Percentiles rank a stretch among this genome's conserved stretches.
phyloP scores from a whole-genome alignment of 441 rosid genomes.

The Erodium trifolium region DNA sequence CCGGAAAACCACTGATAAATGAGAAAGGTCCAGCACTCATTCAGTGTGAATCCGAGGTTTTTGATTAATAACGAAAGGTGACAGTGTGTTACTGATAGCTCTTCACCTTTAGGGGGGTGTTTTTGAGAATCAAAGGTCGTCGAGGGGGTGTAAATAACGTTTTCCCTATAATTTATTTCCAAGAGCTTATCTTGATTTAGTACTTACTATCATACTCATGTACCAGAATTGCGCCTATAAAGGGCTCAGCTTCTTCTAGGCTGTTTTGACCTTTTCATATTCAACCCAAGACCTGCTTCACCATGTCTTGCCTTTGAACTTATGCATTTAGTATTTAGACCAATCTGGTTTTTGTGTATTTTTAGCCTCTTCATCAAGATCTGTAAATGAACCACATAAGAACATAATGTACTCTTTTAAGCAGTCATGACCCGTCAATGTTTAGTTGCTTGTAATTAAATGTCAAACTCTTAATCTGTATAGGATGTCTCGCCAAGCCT shows the following conservation, averaged over 20 bases:
- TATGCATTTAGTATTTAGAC: background rate
- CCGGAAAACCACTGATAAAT: no score
- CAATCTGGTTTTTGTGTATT: background rate
- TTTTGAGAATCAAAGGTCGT: no score
- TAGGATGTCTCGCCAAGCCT: conserved; percentile 36
- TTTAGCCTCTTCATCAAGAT: background rate
- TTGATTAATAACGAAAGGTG: no score
- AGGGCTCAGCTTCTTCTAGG: background rate
- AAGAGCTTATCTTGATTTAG: background rate
- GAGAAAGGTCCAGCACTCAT: no score
- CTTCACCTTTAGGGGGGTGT: no score
- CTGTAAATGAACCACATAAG: background rate
- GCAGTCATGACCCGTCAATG: background rate
- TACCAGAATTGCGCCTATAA: background rate
- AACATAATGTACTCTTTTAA: background rate
- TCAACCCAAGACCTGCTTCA: background rate
- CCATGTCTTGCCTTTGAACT: background rate
- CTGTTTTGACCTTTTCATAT: background rate
- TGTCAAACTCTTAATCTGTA: conserved; percentile 7
- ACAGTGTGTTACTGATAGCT: background rate
- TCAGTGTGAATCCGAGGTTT: no score
- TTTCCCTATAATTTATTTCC: background rate
- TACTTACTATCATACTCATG: background rate
- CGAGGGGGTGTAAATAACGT: no score
- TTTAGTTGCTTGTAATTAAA: background rate